These are phyloP conservation scores for Pisolithus orientalis DNA, from an alignment of 768 basidiomycete species.

Conservation along the genomic window DNA sequence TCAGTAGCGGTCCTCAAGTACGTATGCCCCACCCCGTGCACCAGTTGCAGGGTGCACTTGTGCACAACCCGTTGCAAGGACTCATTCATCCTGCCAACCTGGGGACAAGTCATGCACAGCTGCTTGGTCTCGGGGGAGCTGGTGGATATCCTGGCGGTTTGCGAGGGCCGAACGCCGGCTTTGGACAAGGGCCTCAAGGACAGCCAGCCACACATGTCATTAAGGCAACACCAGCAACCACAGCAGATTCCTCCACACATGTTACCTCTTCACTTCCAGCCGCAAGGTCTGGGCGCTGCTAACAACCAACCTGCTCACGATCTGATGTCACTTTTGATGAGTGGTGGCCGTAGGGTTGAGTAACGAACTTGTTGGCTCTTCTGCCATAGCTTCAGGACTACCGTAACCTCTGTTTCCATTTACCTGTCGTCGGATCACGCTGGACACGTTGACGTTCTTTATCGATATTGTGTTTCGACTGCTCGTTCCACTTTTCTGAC, in stretches of 20 bases:
- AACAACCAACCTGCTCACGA: conserved; percentile 62
- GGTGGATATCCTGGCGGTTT: conserved; percentile 40
- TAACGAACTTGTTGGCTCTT: conserved; percentile 5
- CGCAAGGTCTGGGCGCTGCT: conserved; percentile 42
- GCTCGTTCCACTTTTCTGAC: conserved; percentile 16
- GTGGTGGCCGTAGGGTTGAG: conserved; percentile 58
- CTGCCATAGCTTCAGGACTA: conserved; percentile 4
- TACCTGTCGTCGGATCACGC: conserved; percentile 5
- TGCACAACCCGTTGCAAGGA: conserved; percentile 45
- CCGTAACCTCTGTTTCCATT: conserved; percentile 11
- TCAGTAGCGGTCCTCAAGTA: conserved; percentile 35
- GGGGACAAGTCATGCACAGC: conserved; percentile 41
- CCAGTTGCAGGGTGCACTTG: conserved; percentile 43
- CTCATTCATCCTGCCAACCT: conserved; percentile 49
- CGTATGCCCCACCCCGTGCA: conserved; percentile 47
- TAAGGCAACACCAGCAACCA: conserved; percentile 33
- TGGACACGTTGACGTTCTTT: conserved; percentile 27
- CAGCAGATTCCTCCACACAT: conserved; percentile 52
- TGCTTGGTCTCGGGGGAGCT: conserved; percentile 40
- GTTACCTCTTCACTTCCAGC: conserved; percentile 54
- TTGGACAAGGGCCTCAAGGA: conserved; percentile 26
- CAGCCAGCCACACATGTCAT: conserved; percentile 24
- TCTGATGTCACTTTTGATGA: conserved; percentile 81
- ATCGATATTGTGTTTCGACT: conserved; percentile 27
- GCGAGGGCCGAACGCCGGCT: conserved; percentile 42